Evolutionary conservation across 192 early-diverging fungal species (phyloP), one percentile per base, ranked within the genome.

Genomic region (Obelidium mucronatum): DNA sequence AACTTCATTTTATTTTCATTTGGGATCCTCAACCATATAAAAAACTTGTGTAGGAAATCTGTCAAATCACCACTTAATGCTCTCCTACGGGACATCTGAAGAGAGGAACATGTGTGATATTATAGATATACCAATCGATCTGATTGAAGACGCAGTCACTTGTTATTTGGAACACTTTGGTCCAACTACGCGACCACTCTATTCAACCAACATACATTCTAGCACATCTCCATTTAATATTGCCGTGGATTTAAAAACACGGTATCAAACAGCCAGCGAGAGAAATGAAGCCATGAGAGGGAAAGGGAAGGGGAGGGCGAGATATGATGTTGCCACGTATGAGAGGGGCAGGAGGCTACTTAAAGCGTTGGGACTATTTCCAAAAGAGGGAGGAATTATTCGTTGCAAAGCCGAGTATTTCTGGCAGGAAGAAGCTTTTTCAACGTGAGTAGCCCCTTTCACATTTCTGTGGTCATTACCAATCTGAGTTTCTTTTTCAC

Each of bases 121-220:
- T 35, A 8, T 72, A 11, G 69, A 72, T 37, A 26, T 72, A 26
- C 69, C 69, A 3, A 35, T 56, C 15, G 69, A 72, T n/a, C 33
- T 72, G 2, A 36, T 72, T 40, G 69, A 72, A 58, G 69, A 72
- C 30, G 69, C 69, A 19, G 36, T 72, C 15, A 59, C 56, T 8
- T 26, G n/a, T 36, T 51, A 72, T 40, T 40, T 72, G 34, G 69
- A 72, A 58, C 69, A 72, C 55, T 72, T 72, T 58, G 69, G 69
- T 19, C 69, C 69, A 36, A 36, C 69, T 15, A 40, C 56, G 6
- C 30, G 69, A 19, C 19, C 35, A 24, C 39, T 72, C 8, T 6
- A n/a, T 17, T 52, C 24, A 15, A 22, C 17, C 30, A 59, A 35
- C 36, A 1, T 40, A 19, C 34, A 59, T 37, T 35, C 53, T 22